A percentile compares a stretch with the other conserved stretches of the same genome.
phyloP scores from a whole-genome alignment of 176 grass and related monocot species.

The Urochloa ruziziensis region DNA sequence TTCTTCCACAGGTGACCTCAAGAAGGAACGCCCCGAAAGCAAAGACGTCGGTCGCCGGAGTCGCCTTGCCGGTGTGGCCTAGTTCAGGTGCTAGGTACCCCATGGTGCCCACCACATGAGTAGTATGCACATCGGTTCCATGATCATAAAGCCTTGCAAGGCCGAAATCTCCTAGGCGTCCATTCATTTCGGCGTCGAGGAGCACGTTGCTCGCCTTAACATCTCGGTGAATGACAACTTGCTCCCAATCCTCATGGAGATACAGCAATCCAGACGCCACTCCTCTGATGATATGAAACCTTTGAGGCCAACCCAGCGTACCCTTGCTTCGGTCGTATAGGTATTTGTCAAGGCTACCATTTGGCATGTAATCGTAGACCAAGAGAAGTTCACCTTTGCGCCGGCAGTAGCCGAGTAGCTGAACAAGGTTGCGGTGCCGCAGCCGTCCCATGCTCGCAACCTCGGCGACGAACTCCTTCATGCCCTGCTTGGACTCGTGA shows the following conservation, averaged over 20 bases:
- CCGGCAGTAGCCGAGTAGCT: conserved; percentile 39
- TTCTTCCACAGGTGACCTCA: conserved; percentile 26
- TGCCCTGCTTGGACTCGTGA: conserved; percentile 39
- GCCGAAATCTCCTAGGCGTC: conserved; percentile 39
- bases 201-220: conserved; percentile 53
- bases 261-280: conserved; percentile 33
- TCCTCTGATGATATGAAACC: conserved; percentile 32
- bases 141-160: conserved; percentile 41
- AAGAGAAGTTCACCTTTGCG: conserved; percentile 49
- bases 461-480: conserved; percentile 50
- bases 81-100: conserved; percentile 50
- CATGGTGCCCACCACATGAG: conserved; percentile 47
- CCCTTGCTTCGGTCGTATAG: background rate
- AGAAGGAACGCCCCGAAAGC: conserved; percentile 39
- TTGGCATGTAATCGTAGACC: conserved; percentile 49
- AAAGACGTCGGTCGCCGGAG: conserved; percentile 38
- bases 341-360: conserved; percentile 37
- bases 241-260: conserved; percentile 53
- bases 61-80: conserved; percentile 35
- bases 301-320: conserved; percentile 15
- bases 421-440: conserved; percentile 46
- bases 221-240: conserved; percentile 44
- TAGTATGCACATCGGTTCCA: conserved; percentile 26
- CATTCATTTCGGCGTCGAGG: conserved; percentile 39
- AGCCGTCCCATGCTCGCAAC: conserved; percentile 34